Base-by-base conservation (phyloP, 805 yeast species). In the Yamadazyma nakazawae region DNA sequence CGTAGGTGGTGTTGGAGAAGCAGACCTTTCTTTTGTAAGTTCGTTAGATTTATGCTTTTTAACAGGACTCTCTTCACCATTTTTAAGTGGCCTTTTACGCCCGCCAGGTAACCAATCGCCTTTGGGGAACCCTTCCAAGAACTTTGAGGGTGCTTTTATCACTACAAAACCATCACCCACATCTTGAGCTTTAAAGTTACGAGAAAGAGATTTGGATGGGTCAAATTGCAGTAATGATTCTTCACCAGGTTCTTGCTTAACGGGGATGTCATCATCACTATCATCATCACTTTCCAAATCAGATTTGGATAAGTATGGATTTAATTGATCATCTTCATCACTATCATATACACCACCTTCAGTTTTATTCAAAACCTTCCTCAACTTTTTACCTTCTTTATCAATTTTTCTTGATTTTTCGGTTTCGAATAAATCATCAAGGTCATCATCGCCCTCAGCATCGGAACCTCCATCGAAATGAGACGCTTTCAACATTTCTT, bases 261-360 rank as follows among this genome's bases (percentile, higher is more conserved):
- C 64, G 2, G 46, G 54, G 45, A 54, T 49, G 13, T 64, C 72
- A 13, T 75, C 78, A 34, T 72, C 74, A 38, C 78, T 74, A 44
- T 84, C 88, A 12, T 79, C 67, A 42, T 82, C 88, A 49, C 88
- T 83, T 55, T 58, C 87, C 79, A 40, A 85, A 52, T 72, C 77
- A 2, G 73, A 67, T 55, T 62, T 66, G 1, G 74, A 80, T 18
- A 85, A 70, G 59, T 89, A 90, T 34, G 97, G 97, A 61, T 89
- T 88, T 38, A 76, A 75, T 11, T 64, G 54, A 46, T 89, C 94
- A 17, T 51, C 54, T 45, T 88, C 92, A 53, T 87, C 95, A 45
- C 85, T 80, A 56, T 90, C 97, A 56, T 92, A 90, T 40, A 88
- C 91, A 37, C 85, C 96, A 64, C 88, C 83, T 63, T 92, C 97